These are phyloP conservation scores for Keithomyces neogunnii DNA, from an alignment of 2,329 filamentous ascomycete genomes.

Conservation along the genomic window DNA sequence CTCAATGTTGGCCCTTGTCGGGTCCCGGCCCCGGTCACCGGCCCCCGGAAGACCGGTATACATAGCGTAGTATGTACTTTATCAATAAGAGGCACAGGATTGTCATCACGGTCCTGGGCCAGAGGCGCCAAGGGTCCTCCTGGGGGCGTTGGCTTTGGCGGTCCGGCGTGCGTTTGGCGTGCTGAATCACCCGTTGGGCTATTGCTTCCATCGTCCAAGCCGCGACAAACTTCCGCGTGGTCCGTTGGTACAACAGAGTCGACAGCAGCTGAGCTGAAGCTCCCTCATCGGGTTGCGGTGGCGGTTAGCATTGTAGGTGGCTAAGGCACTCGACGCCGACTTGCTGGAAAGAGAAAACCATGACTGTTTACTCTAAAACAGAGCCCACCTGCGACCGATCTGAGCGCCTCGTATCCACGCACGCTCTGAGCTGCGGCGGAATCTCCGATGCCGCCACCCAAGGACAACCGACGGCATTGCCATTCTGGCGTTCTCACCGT, in stretches of 20 bases:
- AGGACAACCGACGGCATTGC: background rate
- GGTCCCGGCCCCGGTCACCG: background rate
- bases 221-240: too few relatives aligned
- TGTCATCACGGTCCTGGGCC: too few relatives aligned
- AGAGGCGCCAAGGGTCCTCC: too few relatives aligned
- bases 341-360: background rate
- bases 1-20: conserved; percentile 2
- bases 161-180: too few relatives aligned
- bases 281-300: background rate
- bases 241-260: too few relatives aligned
- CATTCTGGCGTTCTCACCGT: background rate
- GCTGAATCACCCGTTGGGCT: too few relatives aligned
- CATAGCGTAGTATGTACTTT: too few relatives aligned
- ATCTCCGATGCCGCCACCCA: conserved; percentile 3
- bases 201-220: too few relatives aligned
- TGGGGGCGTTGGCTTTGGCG: too few relatives aligned
- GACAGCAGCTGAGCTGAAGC: background rate
- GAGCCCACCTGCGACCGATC: background rate
- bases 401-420: background rate
- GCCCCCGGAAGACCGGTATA: background rate
- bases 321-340: background rate
- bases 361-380: background rate
- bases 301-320: background rate
- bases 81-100: too few relatives aligned
- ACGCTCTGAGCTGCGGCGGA: background rate